These are phyloP conservation scores for Rosa rugosa DNA, from an alignment of 306 rosid species.

Conservation along the genomic window DNA sequence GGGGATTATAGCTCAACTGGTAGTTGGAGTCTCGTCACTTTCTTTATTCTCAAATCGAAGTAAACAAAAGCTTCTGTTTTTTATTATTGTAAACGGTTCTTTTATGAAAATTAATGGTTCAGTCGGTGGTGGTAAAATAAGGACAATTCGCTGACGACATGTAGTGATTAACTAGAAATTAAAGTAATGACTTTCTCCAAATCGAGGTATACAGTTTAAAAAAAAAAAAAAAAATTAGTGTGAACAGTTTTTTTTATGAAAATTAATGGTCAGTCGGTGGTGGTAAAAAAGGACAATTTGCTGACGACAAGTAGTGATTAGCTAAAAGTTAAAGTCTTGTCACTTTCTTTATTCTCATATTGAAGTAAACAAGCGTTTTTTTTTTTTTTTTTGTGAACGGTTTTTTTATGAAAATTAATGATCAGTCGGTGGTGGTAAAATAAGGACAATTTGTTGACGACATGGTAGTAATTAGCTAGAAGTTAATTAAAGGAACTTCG, in stretches of 20 bases:
- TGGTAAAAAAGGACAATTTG: not conserved
- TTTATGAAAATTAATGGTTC: not conserved
- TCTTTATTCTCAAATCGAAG: not conserved
- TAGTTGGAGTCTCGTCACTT: not conserved
- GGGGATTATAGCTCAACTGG: not conserved
- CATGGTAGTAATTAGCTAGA: not conserved
- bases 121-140: not conserved
- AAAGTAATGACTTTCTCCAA: not conserved
- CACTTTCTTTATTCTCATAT: not conserved
- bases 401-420: not conserved
- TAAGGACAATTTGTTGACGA: not conserved
- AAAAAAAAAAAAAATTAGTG: no score
- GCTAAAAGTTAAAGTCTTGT: no score
- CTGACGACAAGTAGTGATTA: not conserved
- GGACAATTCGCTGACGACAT: not conserved
- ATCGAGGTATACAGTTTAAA: no score
- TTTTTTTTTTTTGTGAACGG: not conserved
- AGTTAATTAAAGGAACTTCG: not conserved
- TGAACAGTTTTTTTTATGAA: not conserved
- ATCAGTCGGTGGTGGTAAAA: not conserved
- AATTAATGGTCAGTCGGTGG: not conserved
- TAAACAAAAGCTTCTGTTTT: not conserved
- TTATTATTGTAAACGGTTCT: not conserved
- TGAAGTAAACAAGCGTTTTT: not conserved
- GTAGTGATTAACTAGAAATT: not conserved